Evolutionary conservation across 208 protist genomes (phyloP).

Genomic region (Trypanosoma caninum): DNA sequence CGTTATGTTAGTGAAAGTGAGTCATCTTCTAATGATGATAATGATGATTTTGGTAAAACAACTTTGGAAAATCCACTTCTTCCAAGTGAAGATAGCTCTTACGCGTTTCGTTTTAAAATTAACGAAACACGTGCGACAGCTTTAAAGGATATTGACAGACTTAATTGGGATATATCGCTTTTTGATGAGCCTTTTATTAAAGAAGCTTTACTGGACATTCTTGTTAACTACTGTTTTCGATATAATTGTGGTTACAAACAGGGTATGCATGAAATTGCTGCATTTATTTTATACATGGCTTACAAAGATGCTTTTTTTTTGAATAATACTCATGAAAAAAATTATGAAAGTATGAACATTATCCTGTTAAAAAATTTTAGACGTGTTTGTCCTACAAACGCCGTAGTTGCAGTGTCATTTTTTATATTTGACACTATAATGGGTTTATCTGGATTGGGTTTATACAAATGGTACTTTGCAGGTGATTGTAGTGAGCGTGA

Average conservation of each 20-base stretch:
- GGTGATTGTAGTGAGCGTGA: conserved; percentile 14
- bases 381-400: conserved; percentile 1
- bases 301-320: conserved; percentile 32
- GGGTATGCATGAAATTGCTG: conserved; percentile 90
- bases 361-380: conserved; percentile 3
- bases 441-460: conserved; percentile 19
- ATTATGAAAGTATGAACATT: neutral
- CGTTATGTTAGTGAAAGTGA: conserved; percentile 13
- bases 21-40: conserved; percentile 26
- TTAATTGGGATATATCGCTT: conserved; percentile 61
- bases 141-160: conserved; percentile 58
- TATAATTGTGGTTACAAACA: conserved; percentile 74
- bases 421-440: conserved; percentile 54
- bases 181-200: conserved; percentile 36
- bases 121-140: conserved; percentile 35
- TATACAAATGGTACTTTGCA: conserved; percentile 52
- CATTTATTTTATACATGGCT: conserved; percentile 69
- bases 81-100: conserved; percentile 45
- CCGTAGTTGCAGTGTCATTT: conserved; percentile 27
- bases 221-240: conserved; percentile 59
- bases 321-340: conserved; percentile 1
- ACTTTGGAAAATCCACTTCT: conserved; percentile 52
- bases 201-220: conserved; percentile 37
- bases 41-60: conserved; percentile 6
- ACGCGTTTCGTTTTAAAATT: conserved; percentile 53